These are phyloP conservation scores for Ceratopteris richardii DNA, from an alignment of 75 land plant genomes.

Conservation along the genomic window DNA sequence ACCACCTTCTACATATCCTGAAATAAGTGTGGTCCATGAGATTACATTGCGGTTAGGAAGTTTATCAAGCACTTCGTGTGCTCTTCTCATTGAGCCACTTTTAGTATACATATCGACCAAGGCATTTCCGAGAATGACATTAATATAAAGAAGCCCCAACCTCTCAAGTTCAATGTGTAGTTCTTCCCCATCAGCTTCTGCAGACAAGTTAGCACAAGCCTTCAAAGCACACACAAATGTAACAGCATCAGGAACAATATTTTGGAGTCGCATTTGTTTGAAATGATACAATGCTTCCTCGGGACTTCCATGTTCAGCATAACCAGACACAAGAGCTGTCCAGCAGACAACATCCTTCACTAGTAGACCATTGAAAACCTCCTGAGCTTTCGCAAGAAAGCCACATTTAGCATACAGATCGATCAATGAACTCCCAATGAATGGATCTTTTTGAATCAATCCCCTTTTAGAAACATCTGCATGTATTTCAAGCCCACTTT, in stretches of 20 bases:
- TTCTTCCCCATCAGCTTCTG: conserved; percentile 2
- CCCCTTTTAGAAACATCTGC: not conserved
- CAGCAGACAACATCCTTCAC: conserved; percentile 24
- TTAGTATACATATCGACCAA: conserved; percentile 63
- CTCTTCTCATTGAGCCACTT: conserved; percentile 24
- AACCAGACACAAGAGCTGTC: conserved; percentile 18
- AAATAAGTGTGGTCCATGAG: conserved; percentile 19
- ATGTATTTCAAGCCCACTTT: not conserved
- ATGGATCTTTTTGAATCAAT: not conserved
- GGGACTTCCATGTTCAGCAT: conserved; percentile 12
- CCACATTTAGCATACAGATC: conserved; percentile 5
- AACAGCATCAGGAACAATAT: not conserved
- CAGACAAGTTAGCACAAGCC: not conserved
- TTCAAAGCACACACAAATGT: conserved; percentile 5
- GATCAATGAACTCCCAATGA: conserved; percentile 4
- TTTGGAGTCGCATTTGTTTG: conserved; percentile 11
- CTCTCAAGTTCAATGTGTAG: conserved; percentile 35
- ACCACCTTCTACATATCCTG: conserved; percentile 16
- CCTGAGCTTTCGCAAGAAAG: conserved; percentile 1
- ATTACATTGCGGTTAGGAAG: conserved; percentile 12
- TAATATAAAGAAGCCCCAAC: conserved; percentile 19
- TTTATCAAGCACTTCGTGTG: conserved; percentile 1
- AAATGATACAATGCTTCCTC: conserved; percentile 14
- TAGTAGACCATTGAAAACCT: conserved; percentile 6
- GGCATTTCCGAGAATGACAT: conserved; percentile 41